Conservation (phyloP, 192 early-diverging fungal genomes). For the Piromyces finnis region DNA sequence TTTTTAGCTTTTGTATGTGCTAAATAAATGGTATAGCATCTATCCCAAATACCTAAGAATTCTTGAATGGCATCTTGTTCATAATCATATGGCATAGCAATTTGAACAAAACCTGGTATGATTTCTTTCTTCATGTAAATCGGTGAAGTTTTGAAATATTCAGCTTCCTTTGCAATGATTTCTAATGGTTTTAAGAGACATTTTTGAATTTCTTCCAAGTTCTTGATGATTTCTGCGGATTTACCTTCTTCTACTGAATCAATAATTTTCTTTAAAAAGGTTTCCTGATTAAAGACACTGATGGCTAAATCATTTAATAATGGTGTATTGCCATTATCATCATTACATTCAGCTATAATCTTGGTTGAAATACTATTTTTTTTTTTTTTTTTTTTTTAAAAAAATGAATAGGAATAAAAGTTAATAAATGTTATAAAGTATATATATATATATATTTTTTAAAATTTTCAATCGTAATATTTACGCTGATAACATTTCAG, state of each 20-base stretch:
- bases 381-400: no score
- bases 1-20: not conserved
- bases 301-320: slow-evolving; percentile 36
- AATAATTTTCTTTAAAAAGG: slow-evolving; percentile 31
- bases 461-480: no score
- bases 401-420: no score
- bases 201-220: slow-evolving; percentile 2
- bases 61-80: not conserved
- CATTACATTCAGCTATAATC: not conserved
- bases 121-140: slow-evolving; percentile 11
- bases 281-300: slow-evolving; percentile 48
- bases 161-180: not conserved
- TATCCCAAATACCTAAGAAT: not conserved
- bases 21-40: not conserved
- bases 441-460: not conserved
- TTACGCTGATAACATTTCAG: slow-evolving; percentile 23
- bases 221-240: not conserved
- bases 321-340: slow-evolving; percentile 4
- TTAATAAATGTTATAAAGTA: not conserved
- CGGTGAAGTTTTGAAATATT: slow-evolving; percentile 13
- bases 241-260: slow-evolving; percentile 15
- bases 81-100: slow-evolving; percentile 4
- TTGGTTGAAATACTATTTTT: slow-evolving; percentile 1
- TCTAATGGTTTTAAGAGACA: not conserved
- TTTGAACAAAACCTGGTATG: slow-evolving; percentile 18